These are phyloP conservation scores for Botrytis sinoallii DNA, from an alignment of 2,329 filamentous ascomycete genomes.

Conservation along the genomic window DNA sequence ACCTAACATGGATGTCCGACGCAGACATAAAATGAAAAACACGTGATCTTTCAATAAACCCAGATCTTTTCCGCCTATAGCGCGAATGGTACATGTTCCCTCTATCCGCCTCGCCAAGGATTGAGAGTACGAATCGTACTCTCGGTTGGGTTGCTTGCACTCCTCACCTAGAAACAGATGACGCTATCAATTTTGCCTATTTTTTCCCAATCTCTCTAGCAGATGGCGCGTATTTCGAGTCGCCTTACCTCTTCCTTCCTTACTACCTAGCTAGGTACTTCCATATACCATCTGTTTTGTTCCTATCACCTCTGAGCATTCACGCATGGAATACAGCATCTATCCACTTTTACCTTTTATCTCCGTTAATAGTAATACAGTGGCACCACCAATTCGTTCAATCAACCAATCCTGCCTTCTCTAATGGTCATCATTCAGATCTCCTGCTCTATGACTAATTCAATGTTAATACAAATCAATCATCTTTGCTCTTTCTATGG, in stretches of 20 bases:
- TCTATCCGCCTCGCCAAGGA: not conserved
- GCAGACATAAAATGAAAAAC: not conserved
- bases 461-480: not conserved
- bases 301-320: not conserved
- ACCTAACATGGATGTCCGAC: not conserved
- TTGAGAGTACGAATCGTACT: not conserved
- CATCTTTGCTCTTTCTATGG: not conserved
- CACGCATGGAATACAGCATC: not conserved
- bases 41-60: not conserved
- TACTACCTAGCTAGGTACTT: not conserved
- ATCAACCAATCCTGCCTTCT: constrained; percentile 5
- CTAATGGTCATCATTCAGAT: constrained; percentile 8
- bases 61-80: not conserved
- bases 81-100: not conserved
- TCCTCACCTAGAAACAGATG: not conserved
- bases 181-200: not conserved
- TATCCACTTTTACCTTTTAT: constrained; percentile 7
- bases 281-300: not conserved
- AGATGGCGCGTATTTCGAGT: not conserved
- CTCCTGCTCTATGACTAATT: constrained; percentile 10
- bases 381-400: not conserved
- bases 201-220: not conserved
- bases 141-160: not conserved
- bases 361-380: not conserved
- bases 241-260: not conserved